A percentile compares a stretch with the other conserved stretches of the same genome.
These are phyloP conservation scores for Hapsidospora chrysogenum DNA, from an alignment of 495 filamentous ascomycete genomes.

Conservation along the genomic window DNA sequence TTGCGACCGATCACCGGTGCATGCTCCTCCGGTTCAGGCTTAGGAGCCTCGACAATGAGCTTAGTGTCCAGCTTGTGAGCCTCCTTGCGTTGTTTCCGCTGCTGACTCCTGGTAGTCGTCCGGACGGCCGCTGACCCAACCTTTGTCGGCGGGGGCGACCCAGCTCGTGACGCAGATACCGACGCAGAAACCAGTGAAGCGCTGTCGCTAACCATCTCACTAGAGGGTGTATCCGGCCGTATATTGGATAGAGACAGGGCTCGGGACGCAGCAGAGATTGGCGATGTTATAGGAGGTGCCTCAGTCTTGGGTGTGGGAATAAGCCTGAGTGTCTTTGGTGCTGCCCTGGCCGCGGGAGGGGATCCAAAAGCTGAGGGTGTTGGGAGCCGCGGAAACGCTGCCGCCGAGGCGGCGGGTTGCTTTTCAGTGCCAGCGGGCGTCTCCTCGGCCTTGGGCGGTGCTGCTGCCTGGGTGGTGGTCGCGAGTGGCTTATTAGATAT, in stretches of 20 bases:
- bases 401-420: too few species aligned
- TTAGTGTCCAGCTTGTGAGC: slow-evolving; percentile 41
- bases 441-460: too few species aligned
- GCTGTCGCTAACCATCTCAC: slow-evolving; percentile 62
- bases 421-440: too few species aligned
- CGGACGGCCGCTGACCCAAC: slow-evolving; percentile 64
- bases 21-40: slow-evolving; percentile 41
- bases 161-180: slow-evolving; percentile 55
- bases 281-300: slow-evolving; percentile 8
- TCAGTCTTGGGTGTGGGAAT: slow-evolving; percentile 59
- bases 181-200: slow-evolving; percentile 63
- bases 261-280: slow-evolving; percentile 8
- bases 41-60: slow-evolving; percentile 33
- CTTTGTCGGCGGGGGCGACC: slow-evolving; percentile 57
- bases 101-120: slow-evolving; percentile 74
- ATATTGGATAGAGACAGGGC: slow-evolving; percentile 32
- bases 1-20: slow-evolving; percentile 74
- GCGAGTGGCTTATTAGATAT: too few species aligned
- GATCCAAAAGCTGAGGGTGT: too few species aligned
- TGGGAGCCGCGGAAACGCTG: slow-evolving; percentile 32
- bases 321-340: slow-evolving; percentile 46
- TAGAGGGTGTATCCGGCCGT: slow-evolving; percentile 60
- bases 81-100: slow-evolving; percentile 74
- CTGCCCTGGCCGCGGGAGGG: slow-evolving; percentile 27
- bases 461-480: too few species aligned